These are phyloP conservation scores for Moesziomyces sp. DNA, from an alignment of 1,284 basidiomycete genomes.

Conservation along the genomic window DNA sequence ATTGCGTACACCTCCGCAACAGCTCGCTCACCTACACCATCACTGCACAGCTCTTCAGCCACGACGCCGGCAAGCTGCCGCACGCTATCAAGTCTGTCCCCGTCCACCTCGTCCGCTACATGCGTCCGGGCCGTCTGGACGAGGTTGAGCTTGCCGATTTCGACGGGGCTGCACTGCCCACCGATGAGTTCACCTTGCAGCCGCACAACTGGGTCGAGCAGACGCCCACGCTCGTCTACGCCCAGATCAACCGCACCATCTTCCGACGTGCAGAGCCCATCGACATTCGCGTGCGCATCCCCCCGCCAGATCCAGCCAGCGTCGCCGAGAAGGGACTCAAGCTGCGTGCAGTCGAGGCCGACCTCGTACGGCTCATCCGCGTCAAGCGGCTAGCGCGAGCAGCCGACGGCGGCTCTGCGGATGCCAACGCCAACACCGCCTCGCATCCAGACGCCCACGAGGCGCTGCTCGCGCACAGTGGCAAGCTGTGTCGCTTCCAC, in stretches of 20 bases:
- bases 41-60: conserved; percentile 49
- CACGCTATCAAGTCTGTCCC: conserved; percentile 39
- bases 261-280: conserved; percentile 64
- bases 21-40: conserved; percentile 58
- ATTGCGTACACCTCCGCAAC: conserved; percentile 60
- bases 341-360: conserved; percentile 60
- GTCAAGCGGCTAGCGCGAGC: conserved; percentile 20
- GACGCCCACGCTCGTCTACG: conserved; percentile 45
- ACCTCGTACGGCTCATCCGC: conserved; percentile 56
- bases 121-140: conserved; percentile 42
- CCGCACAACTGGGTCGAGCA: conserved; percentile 54
- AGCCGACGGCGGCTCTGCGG: background rate
- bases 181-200: conserved; percentile 37
- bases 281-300: conserved; percentile 58
- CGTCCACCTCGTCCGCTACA: conserved; percentile 62
- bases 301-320: conserved; percentile 47
- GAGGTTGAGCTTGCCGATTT: conserved; percentile 23
- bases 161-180: conserved; percentile 21
- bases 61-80: conserved; percentile 18
- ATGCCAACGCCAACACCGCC: background rate
- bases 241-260: conserved; percentile 59
- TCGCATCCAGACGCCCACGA: conserved; percentile 29
- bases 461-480: conserved; percentile 58
- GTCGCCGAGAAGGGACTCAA: conserved; percentile 56
- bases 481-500: conserved; percentile 65